Conservation (phyloP, 345 rosid genomes). For the Populus deltoides region DNA sequence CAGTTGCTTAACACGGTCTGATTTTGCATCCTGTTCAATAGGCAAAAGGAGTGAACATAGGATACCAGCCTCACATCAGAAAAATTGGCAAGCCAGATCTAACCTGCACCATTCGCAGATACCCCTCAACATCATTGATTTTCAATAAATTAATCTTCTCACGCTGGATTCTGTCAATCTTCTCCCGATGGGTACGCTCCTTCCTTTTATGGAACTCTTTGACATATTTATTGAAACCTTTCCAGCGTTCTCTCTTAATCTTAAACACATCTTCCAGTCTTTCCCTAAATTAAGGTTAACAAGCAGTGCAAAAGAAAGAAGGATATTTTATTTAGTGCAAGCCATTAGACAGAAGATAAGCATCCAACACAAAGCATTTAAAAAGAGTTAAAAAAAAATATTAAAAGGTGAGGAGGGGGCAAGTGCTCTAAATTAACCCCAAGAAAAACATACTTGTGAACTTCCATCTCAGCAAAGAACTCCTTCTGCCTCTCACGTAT, state of each 20-base stretch:
- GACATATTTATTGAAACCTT: slow-evolving; percentile 77
- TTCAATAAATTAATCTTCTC: slow-evolving; percentile 89
- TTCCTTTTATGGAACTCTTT: slow-evolving; percentile 91
- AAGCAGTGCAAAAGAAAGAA: slow-evolving; percentile 18
- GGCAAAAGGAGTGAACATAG: slow-evolving; percentile 11
- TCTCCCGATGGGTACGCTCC: slow-evolving; percentile 87
- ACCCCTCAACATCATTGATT: slow-evolving; percentile 96
- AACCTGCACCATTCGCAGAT: slow-evolving; percentile 95
- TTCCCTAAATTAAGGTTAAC: slow-evolving; percentile 55
- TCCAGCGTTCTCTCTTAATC: slow-evolving; percentile 83
- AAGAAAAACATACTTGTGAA: slow-evolving; percentile 60
- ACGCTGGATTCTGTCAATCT: slow-evolving; percentile 89
- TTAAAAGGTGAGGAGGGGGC: neutral
- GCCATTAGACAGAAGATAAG: neutral
- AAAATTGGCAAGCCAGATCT: slow-evolving; percentile 19
- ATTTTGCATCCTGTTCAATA: slow-evolving; percentile 69
- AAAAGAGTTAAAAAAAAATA: neutral
- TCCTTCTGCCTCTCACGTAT: slow-evolving; percentile 95
- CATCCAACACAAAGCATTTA: neutral
- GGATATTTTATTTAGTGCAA: neutral
- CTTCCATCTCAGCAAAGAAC: slow-evolving; percentile 86
- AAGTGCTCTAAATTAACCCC: neutral
- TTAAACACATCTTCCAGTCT: slow-evolving; percentile 78
- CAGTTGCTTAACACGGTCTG: slow-evolving; percentile 86
- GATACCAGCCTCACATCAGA: neutral